Conservation (phyloP, 2,329 filamentous ascomycete genomes). For the Aspergillus aculeatinus region DNA sequence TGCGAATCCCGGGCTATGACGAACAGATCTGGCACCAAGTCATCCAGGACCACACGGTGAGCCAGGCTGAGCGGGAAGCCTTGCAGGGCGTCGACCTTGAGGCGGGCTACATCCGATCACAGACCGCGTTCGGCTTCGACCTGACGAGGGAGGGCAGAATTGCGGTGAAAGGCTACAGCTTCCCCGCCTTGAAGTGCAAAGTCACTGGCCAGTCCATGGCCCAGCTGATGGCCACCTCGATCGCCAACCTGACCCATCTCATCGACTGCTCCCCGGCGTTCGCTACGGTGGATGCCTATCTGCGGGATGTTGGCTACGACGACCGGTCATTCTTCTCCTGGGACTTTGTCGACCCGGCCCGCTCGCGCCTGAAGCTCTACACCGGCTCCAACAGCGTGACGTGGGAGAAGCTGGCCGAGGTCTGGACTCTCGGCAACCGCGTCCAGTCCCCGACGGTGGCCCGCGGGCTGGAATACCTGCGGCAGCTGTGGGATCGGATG, state of each 20-base stretch:
- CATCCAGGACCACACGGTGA: background rate
- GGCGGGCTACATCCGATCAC: conserved; percentile 7
- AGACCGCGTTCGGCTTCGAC: conserved; percentile 21
- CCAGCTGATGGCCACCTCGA: background rate
- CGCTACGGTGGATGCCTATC: background rate
- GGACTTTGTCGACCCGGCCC: too few species aligned
- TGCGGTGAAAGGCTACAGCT: conserved; percentile 21
- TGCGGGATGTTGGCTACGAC: too few species aligned
- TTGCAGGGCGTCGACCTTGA: background rate
- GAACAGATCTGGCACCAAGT: background rate
- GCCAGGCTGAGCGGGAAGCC: background rate
- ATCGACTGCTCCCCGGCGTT: background rate
- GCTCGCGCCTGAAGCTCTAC: too few species aligned
- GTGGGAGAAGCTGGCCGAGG: too few species aligned
- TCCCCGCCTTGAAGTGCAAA: conserved; percentile 15
- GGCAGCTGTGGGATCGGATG: background rate
- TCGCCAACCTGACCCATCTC: background rate
- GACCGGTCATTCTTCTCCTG: too few species aligned
- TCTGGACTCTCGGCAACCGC: background rate
- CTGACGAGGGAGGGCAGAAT: conserved; percentile 7
- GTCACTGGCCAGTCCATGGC: background rate
- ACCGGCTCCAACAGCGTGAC: too few species aligned
- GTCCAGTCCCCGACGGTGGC: background rate
- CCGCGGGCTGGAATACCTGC: background rate
- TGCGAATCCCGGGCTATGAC: background rate